A percentile compares a stretch with the other conserved stretches of the same genome.
phyloP scores from a whole-genome alignment of 768 basidiomycete genomes.

The Dioszegia crocea region DNA sequence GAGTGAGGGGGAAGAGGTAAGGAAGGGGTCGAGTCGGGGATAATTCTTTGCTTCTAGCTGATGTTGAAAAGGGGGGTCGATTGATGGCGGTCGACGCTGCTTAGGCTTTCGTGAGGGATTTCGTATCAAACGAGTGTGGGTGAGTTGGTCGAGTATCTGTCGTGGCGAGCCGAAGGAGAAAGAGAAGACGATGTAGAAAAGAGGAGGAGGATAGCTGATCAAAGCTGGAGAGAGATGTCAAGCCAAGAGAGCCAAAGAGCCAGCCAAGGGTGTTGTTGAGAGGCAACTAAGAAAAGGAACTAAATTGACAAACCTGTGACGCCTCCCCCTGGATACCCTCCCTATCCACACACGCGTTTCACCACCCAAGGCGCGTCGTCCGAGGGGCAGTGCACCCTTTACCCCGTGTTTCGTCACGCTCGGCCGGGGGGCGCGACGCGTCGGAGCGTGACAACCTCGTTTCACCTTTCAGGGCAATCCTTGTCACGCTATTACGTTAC shows the following conservation, averaged over 20 bases:
- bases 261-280: neutral
- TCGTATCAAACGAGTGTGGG: slow-evolving; percentile 25
- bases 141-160: neutral
- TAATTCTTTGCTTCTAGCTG: neutral
- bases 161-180: no score
- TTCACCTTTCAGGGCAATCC: no score
- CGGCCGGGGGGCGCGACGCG: neutral
- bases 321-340: no score
- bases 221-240: neutral
- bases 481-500: no score
- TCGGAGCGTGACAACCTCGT: neutral
- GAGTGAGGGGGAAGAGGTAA: neutral
- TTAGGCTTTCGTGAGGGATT: neutral
- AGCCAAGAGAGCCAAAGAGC: neutral
- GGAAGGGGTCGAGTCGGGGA: neutral
- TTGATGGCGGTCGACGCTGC: neutral
- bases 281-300: neutral
- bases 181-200: neutral
- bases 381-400: no score
- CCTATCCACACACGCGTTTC: neutral
- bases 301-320: neutral
- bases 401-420: slow-evolving; percentile 7
- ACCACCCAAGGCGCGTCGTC: no score
- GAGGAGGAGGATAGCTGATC: neutral
- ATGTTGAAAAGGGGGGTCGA: neutral